Evolutionary conservation across 2,329 filamentous ascomycete genomes (phyloP), one percentile per base, ranked within the genome.

Genomic region (Cladosporium velox): DNA sequence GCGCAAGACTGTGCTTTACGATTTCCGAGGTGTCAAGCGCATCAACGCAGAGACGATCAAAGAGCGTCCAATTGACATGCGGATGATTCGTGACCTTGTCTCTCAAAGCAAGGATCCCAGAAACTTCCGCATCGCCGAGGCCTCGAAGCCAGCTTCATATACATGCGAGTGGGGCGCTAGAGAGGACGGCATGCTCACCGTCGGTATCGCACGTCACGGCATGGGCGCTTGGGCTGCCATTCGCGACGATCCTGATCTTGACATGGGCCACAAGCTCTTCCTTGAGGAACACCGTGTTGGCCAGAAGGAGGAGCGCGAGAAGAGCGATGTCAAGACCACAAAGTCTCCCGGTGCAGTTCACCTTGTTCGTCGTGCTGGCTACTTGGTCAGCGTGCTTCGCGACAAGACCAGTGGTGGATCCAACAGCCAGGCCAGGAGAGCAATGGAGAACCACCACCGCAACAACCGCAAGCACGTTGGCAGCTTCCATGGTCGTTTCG

Each of bases 311-410:
- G 93, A 97, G 78, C 90, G 95, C 41, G 91, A 84, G 74, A 92
- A 92, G 73, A 87, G 82, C 18, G 89, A 91, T 26, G 81, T 87
- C 69, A 88, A 88, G 73, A 84, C 84, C 21, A 91, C 91, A 41
- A 96, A 96, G 74, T 96, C 94, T 2, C 95, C 95, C 4, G 95
- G 95, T n/a, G 94, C 95, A 26, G 95, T 99, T 32, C 95, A 99
- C 76, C 88, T 99, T 54, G 94, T 98, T 64, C 92, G 95, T 58
- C 91, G 95, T 67, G 91, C 94, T 11, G 95, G 98, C 75, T 99
- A 99, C 75, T 86, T 99, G 15, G 85, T 99, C 49, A 97, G 93
- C n/a, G 93, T 99, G 1, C 82, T 99, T 67, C 92, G 94, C 75
- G 92, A 96, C 74, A 92, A 96, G 78, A 90, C 88, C 2, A 79